These are phyloP conservation scores for Eucalyptus leucophloia DNA, from an alignment of 345 rosid species.

Conservation along the genomic window DNA sequence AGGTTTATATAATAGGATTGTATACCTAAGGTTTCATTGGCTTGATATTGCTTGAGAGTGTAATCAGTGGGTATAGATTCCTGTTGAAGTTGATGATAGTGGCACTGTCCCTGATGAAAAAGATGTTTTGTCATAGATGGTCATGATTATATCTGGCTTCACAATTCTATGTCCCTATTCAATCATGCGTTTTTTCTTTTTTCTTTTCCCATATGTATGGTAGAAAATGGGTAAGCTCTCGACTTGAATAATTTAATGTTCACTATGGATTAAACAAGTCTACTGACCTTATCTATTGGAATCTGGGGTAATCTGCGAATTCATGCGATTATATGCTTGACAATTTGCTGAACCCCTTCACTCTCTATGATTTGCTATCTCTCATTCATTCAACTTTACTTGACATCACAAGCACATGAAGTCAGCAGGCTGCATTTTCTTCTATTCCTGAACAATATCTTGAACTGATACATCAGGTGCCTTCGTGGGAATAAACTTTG, in stretches of 20 bases:
- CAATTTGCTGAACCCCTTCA: background rate
- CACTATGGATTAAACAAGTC: background rate
- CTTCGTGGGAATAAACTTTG: constrained; percentile 76
- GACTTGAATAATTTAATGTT: background rate
- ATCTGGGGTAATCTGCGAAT: background rate
- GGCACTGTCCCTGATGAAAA: background rate
- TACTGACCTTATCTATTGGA: background rate
- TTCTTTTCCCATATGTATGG: background rate
- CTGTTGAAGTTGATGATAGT: background rate
- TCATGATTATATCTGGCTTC: background rate
- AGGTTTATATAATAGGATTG: background rate
- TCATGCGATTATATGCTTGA: background rate
- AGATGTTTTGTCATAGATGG: background rate
- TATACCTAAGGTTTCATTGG: background rate
- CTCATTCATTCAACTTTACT: background rate
- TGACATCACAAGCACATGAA: background rate
- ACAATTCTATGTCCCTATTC: background rate
- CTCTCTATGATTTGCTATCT: background rate
- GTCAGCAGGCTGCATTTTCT: background rate
- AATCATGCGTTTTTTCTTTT: background rate
- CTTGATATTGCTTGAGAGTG: background rate
- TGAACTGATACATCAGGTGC: constrained; percentile 33
- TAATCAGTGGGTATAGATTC: background rate
- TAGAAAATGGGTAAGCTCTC: background rate
- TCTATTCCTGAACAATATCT: background rate